Evolutionary conservation across 2,329 filamentous ascomycete species (phyloP), one percentile per base, ranked within the genome.

Genomic region (Exophiala dermatitidis): DNA sequence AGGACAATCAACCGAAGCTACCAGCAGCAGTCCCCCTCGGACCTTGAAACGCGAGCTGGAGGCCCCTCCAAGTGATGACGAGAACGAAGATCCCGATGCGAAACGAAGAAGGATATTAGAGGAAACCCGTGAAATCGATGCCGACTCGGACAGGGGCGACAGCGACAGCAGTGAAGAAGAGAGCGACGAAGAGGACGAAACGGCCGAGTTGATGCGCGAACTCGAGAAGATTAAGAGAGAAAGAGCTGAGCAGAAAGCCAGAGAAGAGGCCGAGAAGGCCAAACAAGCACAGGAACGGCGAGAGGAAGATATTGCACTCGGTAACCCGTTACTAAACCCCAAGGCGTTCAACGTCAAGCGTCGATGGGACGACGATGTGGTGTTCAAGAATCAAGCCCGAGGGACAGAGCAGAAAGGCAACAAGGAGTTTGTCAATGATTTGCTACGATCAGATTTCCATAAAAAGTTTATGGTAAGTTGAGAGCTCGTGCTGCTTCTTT

Each of bases 371-470:
- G 93, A 98, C 65, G 93, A 98, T 68, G 93, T 98, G 8, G 90
- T 98, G 2, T 98, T 98, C 74, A 97, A 95, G 76, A 98, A 98
- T 70, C 93, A 98, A 73, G 93, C 91, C 33, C 81, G 93, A 54
- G 93, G 91, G 5, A 95, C 90, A 0, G 91, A 97, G 67, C 89
- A 96, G 59, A 90, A 85, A 75, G 83, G 85, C 59, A 90, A 86
- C 75, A 90, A 85, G 75, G 90, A 95, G 71, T 98, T 98, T 73
- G 90, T 98, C 70, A 98, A 98, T 68, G 86, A 97, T 71, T 77
- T 95, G 66, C 74, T 97, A 59, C 84, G 91, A 58, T 96, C 90
- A 31, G 93, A 98, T 71, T 98, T 98, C 71, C 93, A 98, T 76
- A 93, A 90, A 73, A 84, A 90, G 59, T 98, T 98, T 71, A 98